Base-by-base conservation (phyloP, 192 early-diverging fungal species). In the Jimgerdemannia lactiflua region DNA sequence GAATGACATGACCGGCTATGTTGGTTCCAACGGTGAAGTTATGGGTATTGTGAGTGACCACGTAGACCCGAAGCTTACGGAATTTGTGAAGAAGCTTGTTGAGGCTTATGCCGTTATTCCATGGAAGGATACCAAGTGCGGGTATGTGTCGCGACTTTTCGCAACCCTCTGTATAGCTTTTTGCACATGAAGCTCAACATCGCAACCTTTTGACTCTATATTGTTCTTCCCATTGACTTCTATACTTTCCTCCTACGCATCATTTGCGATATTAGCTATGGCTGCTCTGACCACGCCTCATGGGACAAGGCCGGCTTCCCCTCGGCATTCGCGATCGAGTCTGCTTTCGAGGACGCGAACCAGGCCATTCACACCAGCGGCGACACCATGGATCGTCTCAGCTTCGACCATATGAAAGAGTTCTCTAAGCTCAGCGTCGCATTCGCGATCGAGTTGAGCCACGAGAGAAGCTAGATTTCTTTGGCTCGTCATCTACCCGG, bases 1-100 rank as follows among this genome's bases (percentile, higher is more conserved):
- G 81, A 87, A 88, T 40, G 97, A 99, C 78, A 99, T 99, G 97
- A 97, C 96, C 17, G 97, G 95, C 41, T 99, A 92, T 75, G 76
- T 88, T 80, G 78, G 86, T 66, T 70, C 82, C 65, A 85, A 90
- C 71, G 79, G 79, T 39, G 91, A 90, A 78, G 77, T 89, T 7
- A 87, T 97, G 78, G 97, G 92, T 40, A 87, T 99, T 43, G 86
- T 95, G 44, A 86, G 90, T 17, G 97, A 99, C 84, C 90, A 86
- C 81, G 93, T 95, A 3, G 91, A 97, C 80, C 73, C 80, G 0
- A 86, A 86, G 75, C 74, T 85, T 40, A 84, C 87, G 39, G 71
- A 77, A 1, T 80, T 89, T 79, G 83, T 95, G 49, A 85, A 86
- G 70, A 43, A 76, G 43, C 72, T 95, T 74, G 88, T 89, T 3